Base-by-base conservation (phyloP, 345 rosid genomes). In the Trapa bicornis region DNA sequence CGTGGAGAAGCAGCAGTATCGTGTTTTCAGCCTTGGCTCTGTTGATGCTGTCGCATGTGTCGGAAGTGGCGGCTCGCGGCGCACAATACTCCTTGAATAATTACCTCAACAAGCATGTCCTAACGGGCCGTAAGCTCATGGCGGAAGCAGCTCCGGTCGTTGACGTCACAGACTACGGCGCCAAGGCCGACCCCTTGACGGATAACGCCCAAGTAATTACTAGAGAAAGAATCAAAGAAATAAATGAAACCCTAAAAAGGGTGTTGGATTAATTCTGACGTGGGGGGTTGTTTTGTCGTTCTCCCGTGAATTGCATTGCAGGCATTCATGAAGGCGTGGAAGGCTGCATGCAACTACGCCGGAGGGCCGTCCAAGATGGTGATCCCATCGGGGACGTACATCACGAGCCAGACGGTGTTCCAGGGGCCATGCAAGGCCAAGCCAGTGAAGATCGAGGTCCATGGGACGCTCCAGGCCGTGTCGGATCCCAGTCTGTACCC, bases 301-400 rank as follows among this genome's bases (percentile, higher is more conserved):
- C 29, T 22, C 29, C 29, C 29, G 37, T 45, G n/a, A 43, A n/a
- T 39, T 8, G 17, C 29, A 22, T 29, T 62, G 80, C 77, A 88
- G 88, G 78, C 88, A 32, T 80, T 89, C 67, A 73, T 73, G 53
- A 47, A 79, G 37, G 56, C 90, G 17, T 87, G 96, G 96, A 68
- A 61, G 41, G 80, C 81, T 39, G 87, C 83, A 17, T 87, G 92
- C 75, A 56, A 43, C 0, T 15, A 15, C 22, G 74, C 74, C 22
- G 72, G 61, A 29, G 72, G 61, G n/a, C 75, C 86, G 15, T 85
- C 92, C 32, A 84, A 81, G 64, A 43, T 85, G 58, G 41, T 81
- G 1, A 61, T 89, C 32, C 92, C 90, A 12, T 35, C 64, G 2
- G 88, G 90, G 4, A 41, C 73, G 0, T 89, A 76, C 47, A 22